phyloP scores from a whole-genome alignment of 23 red algal species.

The Chondrus crispus region DNA sequence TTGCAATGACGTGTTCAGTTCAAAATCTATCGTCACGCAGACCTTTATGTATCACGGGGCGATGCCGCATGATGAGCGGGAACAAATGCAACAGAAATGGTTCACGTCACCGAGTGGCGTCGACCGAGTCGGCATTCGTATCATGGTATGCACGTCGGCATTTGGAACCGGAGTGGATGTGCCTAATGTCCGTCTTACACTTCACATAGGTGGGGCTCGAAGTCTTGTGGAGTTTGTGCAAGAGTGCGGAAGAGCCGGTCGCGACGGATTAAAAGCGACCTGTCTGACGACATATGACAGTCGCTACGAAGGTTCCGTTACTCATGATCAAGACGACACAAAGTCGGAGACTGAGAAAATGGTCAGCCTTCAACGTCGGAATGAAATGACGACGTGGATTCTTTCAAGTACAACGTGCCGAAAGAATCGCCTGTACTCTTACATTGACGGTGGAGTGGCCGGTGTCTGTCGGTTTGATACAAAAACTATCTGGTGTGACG shows the following conservation, averaged over 20 bases:
- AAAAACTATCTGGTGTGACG: neutral
- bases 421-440: neutral
- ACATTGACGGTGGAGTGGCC: neutral
- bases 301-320: no score
- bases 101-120: no score
- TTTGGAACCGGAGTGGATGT: constrained; percentile 7
- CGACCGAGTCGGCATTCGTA: neutral
- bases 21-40: no score
- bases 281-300: neutral
- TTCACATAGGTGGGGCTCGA: neutral
- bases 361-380: no score
- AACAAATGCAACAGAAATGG: no score
- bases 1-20: no score
- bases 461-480: neutral
- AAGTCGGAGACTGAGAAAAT: no score
- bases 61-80: no score
- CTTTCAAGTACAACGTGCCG: neutral
- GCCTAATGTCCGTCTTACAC: neutral
- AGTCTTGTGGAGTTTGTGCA: neutral
- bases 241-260: neutral
- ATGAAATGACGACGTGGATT: neutral
- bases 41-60: no score
- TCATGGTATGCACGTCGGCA: neutral
- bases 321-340: no score
- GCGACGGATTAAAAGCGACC: neutral